Evolutionary conservation across 139 green algal genomes (phyloP).

Genomic region (Dunaliella primolecta): DNA sequence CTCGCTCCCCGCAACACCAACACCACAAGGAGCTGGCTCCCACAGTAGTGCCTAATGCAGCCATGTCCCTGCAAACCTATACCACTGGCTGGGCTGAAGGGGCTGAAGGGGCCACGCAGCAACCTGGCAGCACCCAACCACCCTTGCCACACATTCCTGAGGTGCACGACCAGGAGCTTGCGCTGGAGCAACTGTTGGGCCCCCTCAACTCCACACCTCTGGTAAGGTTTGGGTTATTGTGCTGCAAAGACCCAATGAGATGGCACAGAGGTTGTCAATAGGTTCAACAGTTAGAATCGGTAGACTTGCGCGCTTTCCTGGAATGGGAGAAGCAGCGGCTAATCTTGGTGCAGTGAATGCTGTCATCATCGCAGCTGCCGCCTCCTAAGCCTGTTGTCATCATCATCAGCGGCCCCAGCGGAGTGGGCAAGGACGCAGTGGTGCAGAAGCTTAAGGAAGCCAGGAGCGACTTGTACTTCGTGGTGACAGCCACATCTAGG

Average conservation of each 20-base stretch:
- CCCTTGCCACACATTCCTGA: background rate
- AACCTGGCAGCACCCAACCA: background rate
- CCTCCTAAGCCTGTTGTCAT: constrained; percentile 64
- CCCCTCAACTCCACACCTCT: background rate
- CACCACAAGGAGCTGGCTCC: no score
- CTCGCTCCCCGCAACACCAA: background rate
- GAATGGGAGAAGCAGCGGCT: background rate
- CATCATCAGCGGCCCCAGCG: constrained; percentile 86
- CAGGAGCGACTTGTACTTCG: constrained; percentile 84
- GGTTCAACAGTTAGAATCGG: background rate
- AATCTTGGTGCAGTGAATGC: background rate
- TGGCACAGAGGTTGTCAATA: background rate
- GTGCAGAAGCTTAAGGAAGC: constrained; percentile 67
- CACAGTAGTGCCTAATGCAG: no score
- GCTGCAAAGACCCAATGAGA: background rate
- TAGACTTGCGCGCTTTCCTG: no score
- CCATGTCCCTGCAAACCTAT: no score
- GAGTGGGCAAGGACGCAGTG: constrained; percentile 95
- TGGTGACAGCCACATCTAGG: constrained; percentile 91
- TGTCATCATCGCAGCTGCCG: constrained; percentile 43
- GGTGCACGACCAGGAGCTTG: background rate
- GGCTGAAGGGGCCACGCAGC: no score
- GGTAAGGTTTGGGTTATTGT: background rate
- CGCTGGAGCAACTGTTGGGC: background rate
- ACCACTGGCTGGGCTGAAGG: background rate